Conservation (phyloP, 2,329 filamentous ascomycete species). For the Neocatenulostroma microsporum region DNA sequence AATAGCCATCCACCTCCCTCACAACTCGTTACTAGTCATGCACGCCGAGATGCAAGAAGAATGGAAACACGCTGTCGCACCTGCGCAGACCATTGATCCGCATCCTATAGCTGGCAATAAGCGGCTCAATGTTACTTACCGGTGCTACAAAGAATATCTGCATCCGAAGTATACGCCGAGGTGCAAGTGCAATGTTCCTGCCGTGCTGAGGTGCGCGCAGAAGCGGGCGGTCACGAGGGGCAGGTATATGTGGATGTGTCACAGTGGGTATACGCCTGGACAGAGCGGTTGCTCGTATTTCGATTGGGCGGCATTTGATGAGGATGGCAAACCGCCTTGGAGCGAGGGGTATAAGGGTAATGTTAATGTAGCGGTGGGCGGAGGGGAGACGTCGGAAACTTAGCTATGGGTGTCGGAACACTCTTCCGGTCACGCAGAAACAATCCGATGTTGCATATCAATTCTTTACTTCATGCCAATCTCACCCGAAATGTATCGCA, state of each 20-base stretch:
- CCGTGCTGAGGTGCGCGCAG: slow-evolving; percentile 68
- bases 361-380: no score
- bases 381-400: no score
- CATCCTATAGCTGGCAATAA: slow-evolving; percentile 74
- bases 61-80: slow-evolving; percentile 85
- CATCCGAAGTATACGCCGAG: slow-evolving; percentile 70
- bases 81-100: slow-evolving; percentile 67
- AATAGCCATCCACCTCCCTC: slow-evolving; percentile 85
- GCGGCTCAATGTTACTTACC: slow-evolving; percentile 89
- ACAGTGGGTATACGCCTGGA: slow-evolving; percentile 63
- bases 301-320: slow-evolving; percentile 77
- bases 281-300: slow-evolving; percentile 65
- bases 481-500: no score
- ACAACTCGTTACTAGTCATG: slow-evolving; percentile 92
- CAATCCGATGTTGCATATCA: no score
- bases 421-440: no score
- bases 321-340: slow-evolving; percentile 75
- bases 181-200: slow-evolving; percentile 66
- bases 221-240: slow-evolving; percentile 68
- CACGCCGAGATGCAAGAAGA: slow-evolving; percentile 96
- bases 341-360: slow-evolving; percentile 26
- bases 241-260: slow-evolving; percentile 90
- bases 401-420: no score
- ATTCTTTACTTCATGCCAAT: no score
- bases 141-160: slow-evolving; percentile 69